Conservation (phyloP, 805 yeast species). For the Schizosaccharomyces japonicus region DNA sequence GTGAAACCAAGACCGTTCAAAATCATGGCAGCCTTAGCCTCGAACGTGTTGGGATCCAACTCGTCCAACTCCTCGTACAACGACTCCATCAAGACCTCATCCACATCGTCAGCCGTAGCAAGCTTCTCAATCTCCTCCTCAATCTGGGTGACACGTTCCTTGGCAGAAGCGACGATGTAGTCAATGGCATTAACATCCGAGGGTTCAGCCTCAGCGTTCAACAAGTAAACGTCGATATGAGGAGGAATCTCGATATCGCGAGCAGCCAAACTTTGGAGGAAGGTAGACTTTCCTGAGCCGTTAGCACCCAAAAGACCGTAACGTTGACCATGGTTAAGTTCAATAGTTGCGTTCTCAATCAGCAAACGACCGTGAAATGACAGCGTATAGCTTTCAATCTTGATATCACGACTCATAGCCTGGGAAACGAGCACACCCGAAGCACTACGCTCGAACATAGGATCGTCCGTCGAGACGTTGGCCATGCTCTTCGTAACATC, state of each 20-base stretch:
- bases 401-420: slow-evolving; percentile 78
- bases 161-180: slow-evolving; percentile 93
- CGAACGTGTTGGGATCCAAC: slow-evolving; percentile 90
- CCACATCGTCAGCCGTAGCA: slow-evolving; percentile 83
- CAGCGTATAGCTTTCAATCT: slow-evolving; percentile 27
- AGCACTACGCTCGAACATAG: slow-evolving; percentile 4
- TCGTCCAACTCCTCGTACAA: slow-evolving; percentile 86
- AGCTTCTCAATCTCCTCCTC: slow-evolving; percentile 79
- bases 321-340: slow-evolving; percentile 90
- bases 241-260: slow-evolving; percentile 92
- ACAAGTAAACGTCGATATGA: slow-evolving; percentile 66
- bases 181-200: slow-evolving; percentile 78
- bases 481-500: background rate
- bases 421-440: slow-evolving; percentile 83
- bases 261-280: slow-evolving; percentile 78
- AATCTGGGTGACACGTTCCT: slow-evolving; percentile 66
- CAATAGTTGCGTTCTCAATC: slow-evolving; percentile 74
- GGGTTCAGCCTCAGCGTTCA: slow-evolving; percentile 95
- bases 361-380: slow-evolving; percentile 87
- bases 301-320: slow-evolving; percentile 95
- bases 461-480: background rate
- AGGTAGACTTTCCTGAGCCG: slow-evolving; percentile 96
- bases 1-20: slow-evolving; percentile 94
- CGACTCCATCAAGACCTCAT: slow-evolving; percentile 60
- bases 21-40: slow-evolving; percentile 85